Evolutionary conservation across 2,329 filamentous ascomycete genomes (phyloP).

Genomic region (Cladosporium sp.): DNA sequence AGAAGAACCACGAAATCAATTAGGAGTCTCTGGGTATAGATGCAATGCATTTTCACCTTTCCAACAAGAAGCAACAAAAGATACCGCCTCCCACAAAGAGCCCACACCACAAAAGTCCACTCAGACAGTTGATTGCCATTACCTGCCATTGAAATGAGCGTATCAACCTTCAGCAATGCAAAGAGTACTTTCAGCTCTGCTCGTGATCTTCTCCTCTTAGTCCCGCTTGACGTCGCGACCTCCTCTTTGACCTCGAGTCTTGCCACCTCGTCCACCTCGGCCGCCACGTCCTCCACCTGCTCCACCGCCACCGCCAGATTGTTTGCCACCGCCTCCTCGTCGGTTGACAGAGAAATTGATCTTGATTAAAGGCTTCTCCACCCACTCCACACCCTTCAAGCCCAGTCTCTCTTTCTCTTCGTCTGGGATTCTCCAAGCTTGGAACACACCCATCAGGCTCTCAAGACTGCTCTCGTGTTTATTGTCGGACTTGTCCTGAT

Average conservation of each 20-base stretch:
- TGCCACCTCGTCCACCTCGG: constrained; percentile 24
- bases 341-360: constrained; percentile 64
- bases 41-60: not conserved
- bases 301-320: constrained; percentile 38
- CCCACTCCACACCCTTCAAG: constrained; percentile 63
- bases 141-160: constrained; percentile 1
- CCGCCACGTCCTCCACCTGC: constrained; percentile 32
- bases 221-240: constrained; percentile 1
- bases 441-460: constrained; percentile 63
- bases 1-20: not conserved
- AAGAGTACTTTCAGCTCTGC: not conserved
- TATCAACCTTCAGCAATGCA: not conserved
- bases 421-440: constrained; percentile 65
- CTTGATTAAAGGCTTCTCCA: constrained; percentile 64
- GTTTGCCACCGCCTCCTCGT: constrained; percentile 39
- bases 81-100: not conserved
- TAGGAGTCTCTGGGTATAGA: not conserved
- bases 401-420: constrained; percentile 61
- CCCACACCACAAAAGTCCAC: not conserved
- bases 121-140: constrained; percentile 1
- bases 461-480: constrained; percentile 31
- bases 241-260: constrained; percentile 22
- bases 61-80: not conserved
- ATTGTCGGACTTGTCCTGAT: not conserved
- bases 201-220: not conserved